phyloP scores from a whole-genome alignment of 768 basidiomycete species.

The Phlebiopsis gigantea region DNA sequence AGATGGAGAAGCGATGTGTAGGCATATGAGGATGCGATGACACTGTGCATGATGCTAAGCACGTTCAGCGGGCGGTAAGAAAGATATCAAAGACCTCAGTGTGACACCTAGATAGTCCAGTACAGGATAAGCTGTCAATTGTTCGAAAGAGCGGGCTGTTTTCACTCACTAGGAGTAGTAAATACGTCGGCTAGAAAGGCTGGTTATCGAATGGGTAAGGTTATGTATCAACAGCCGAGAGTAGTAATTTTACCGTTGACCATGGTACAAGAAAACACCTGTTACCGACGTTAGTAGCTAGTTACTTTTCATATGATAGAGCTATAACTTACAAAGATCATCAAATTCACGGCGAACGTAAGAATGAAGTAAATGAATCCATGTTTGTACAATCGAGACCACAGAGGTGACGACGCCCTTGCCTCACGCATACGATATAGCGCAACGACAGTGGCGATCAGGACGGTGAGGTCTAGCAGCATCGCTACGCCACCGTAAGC shows the following conservation, averaged over 20 bases:
- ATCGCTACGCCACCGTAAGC: background rate
- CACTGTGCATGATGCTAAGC: background rate
- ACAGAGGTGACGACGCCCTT: background rate
- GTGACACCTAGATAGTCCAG: background rate
- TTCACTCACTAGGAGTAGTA: background rate
- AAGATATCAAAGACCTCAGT: too few relatives aligned
- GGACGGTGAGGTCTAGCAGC: conserved; percentile 1
- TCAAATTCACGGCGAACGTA: background rate
- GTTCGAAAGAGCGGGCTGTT: too few relatives aligned
- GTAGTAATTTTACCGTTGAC: background rate
- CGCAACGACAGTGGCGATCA: conserved; percentile 1
- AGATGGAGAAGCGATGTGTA: background rate
- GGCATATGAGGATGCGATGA: conserved; percentile 4
- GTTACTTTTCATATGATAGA: background rate
- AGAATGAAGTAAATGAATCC: background rate
- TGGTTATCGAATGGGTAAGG: too few relatives aligned
- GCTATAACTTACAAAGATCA: background rate
- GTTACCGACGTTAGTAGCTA: background rate
- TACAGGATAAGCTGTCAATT: background rate
- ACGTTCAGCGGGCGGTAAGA: too few relatives aligned
- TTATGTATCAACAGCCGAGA: too few relatives aligned
- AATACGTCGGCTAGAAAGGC: conserved; percentile 1
- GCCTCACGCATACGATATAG: background rate
- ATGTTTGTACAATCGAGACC: background rate
- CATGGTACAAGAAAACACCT: background rate